phyloP scores from a whole-genome alignment of 306 rosid genomes.

The Glycine latifolia region DNA sequence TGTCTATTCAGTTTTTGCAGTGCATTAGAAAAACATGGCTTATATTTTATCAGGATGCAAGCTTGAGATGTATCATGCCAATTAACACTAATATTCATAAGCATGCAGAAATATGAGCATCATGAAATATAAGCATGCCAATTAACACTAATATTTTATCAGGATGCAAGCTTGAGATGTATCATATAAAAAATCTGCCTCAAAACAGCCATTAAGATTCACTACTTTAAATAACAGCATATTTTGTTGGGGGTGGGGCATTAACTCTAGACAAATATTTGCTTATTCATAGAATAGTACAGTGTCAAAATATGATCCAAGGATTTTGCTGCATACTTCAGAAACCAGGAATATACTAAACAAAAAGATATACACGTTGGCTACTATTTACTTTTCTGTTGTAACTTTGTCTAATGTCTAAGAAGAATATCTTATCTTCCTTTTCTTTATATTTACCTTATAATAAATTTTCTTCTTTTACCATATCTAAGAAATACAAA shows the following conservation, averaged over 20 bases:
- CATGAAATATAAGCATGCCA: too few relatives aligned
- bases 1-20: not conserved
- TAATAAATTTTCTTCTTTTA: slow-evolving; percentile 9
- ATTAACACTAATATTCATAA: slow-evolving; percentile 16
- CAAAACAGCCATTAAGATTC: not conserved
- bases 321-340: not conserved
- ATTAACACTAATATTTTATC: too few relatives aligned
- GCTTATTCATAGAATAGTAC: not conserved
- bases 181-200: not conserved
- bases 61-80: slow-evolving; percentile 11
- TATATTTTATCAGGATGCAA: not conserved
- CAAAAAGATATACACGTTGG: not conserved
- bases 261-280: not conserved
- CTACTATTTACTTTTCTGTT: not conserved
- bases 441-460: not conserved
- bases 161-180: too few relatives aligned
- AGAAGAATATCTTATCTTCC: not conserved
- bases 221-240: not conserved
- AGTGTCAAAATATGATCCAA: not conserved
- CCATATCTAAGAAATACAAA: slow-evolving; percentile 2
- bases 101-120: not conserved
- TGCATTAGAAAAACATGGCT: slow-evolving; percentile 1
- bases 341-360: not conserved
- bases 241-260: too few relatives aligned
- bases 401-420: not conserved